Conservation (phyloP, 2,329 filamentous ascomycete species). For the Thelonectria blattea region DNA sequence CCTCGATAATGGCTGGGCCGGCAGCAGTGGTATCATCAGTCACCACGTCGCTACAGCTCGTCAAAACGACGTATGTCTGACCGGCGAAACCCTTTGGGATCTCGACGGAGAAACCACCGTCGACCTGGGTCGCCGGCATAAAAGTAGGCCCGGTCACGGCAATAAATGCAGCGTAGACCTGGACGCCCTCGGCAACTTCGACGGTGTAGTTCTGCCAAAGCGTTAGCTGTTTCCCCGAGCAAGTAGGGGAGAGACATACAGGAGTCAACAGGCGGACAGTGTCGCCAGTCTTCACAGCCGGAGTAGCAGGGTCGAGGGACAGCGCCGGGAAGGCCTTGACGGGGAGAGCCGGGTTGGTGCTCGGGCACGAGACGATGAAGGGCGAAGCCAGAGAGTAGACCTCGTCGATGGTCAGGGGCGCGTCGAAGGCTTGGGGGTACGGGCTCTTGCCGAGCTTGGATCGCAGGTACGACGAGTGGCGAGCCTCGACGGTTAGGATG, state of each 20-base stretch:
- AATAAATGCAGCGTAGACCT: conserved; percentile 18
- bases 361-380: conserved; percentile 65
- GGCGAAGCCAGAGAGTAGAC: conserved; percentile 69
- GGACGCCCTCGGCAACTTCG: conserved; percentile 27
- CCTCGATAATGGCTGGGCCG: conserved; percentile 42
- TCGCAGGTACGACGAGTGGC: conserved; percentile 68
- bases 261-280: conserved; percentile 38
- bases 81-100: conserved; percentile 27
- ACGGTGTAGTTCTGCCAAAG: conserved; percentile 27
- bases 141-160: conserved; percentile 16
- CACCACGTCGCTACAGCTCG: conserved; percentile 41
- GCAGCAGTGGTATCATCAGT: conserved; percentile 44
- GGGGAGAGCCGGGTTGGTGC: conserved; percentile 59
- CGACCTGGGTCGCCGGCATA: conserved; percentile 11
- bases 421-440: conserved; percentile 66
- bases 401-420: conserved; percentile 61
- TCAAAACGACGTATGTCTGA: conserved; percentile 45
- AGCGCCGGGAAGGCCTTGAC: conserved; percentile 66
- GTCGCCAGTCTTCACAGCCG: conserved; percentile 32
- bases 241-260: conserved; percentile 13
- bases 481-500: conserved; percentile 68
- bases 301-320: conserved; percentile 37
- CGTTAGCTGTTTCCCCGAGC: not conserved
- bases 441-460: conserved; percentile 54
- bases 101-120: not conserved